A percentile compares a stretch with the other conserved stretches of the same genome.
Conservation (phyloP, 495 filamentous ascomycete genomes). For the Staphylotrichum longicolle region DNA sequence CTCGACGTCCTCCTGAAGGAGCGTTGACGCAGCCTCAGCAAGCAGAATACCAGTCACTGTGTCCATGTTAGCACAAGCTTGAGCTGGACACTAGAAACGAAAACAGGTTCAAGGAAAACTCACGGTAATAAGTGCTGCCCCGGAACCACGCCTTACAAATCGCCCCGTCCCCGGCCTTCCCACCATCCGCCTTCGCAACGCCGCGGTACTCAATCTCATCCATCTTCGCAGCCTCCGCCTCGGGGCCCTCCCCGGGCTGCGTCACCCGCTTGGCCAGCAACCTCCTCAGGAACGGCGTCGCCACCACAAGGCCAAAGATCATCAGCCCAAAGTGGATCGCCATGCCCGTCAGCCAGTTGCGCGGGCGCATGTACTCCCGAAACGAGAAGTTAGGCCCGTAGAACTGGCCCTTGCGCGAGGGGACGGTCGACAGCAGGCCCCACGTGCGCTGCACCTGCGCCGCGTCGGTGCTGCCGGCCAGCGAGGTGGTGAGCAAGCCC, state of each 20-base stretch:
- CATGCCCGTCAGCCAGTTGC: constrained; percentile 58
- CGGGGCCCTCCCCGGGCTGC: constrained; percentile 67
- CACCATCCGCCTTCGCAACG: constrained; percentile 59
- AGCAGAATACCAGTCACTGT: constrained; percentile 66
- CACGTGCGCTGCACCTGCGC: constrained; percentile 73
- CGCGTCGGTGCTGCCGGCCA: constrained; percentile 58
- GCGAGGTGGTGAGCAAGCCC: constrained; percentile 63
- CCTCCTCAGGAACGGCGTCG: constrained; percentile 39
- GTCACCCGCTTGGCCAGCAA: constrained; percentile 46
- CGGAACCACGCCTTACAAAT: constrained; percentile 57
- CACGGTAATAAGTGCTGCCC: constrained; percentile 63
- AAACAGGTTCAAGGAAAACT: constrained; percentile 25
- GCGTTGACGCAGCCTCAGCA: constrained; percentile 66
- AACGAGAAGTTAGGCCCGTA: constrained; percentile 77
- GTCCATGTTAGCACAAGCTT: constrained; percentile 22
- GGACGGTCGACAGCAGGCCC: constrained; percentile 62
- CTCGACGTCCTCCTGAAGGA: constrained; percentile 62
- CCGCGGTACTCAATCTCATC: constrained; percentile 65
- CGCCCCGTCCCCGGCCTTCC: constrained; percentile 44
- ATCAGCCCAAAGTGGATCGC: constrained; percentile 56
- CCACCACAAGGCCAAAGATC: constrained; percentile 52
- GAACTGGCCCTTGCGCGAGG: constrained; percentile 34
- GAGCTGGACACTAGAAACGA: background rate
- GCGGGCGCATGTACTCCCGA: constrained; percentile 62
- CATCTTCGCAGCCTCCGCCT: constrained; percentile 52